Conservation (phyloP, 164 flowering plant genomes). For the Annona squamosa region DNA sequence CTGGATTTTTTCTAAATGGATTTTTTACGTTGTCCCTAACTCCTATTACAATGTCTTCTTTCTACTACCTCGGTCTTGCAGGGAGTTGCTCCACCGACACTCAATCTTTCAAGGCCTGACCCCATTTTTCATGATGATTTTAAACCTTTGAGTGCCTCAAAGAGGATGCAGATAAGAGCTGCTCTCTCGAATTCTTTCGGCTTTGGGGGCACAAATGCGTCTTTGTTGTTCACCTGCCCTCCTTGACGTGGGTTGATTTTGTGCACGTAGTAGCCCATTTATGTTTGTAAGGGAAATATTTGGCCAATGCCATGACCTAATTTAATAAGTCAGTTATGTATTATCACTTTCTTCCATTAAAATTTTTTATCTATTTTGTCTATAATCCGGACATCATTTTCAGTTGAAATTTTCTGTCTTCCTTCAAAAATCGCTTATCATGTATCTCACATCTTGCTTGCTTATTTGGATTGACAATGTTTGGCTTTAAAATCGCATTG, state of each 20-base stretch:
- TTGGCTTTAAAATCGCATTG: no score
- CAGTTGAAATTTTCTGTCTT: no score
- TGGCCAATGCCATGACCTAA: no score
- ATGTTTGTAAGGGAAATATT: no score
- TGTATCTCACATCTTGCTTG: no score
- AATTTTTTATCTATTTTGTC: no score
- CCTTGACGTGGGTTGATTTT: not conserved
- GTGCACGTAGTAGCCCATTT: no score
- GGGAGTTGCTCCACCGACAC: conserved; percentile 84
- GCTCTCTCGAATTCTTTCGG: conserved; percentile 95
- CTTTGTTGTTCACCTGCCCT: conserved; percentile 56
- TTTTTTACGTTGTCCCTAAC: not conserved
- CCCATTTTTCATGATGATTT: conserved; percentile 55
- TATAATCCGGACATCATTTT: no score
- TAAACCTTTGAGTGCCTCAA: conserved; percentile 66
- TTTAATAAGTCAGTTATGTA: no score
- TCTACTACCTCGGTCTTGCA: conserved; percentile 20
- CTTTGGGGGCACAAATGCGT: conserved; percentile 96
- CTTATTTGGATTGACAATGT: no score
- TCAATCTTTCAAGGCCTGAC: conserved; percentile 76
- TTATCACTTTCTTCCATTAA: no score
- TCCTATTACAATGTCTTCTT: not conserved
- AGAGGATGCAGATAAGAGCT: conserved; percentile 59
- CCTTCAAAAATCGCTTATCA: no score
- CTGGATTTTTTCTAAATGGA: not conserved